Evolutionary conservation across 805 yeast genomes (phyloP), one percentile per base, ranked within the genome.

Genomic region (Schizosaccharomyces octosporus): DNA sequence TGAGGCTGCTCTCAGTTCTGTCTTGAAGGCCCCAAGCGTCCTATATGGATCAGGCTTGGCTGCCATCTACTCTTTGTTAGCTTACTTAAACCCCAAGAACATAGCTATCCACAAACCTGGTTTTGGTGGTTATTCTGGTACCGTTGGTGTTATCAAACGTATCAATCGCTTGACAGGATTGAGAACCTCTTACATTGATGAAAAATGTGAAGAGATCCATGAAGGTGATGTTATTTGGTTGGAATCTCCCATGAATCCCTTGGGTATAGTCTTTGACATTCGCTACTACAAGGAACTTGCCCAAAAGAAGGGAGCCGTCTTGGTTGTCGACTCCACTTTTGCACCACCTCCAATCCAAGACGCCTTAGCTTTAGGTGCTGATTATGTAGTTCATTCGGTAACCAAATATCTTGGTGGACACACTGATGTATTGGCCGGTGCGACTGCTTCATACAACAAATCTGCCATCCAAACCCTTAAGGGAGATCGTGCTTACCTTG

Each of bases 371-470:
- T 83, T 79, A 67, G 95, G 90, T 59, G 95, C 84, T 39, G 97
- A 90, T 70, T 72, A 87, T 65, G 81, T 90, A n/a, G 74, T 90
- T 79, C 96, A 89, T 71, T 87, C 96, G 0, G 95, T 88, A 0
- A 89, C 96, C 0, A 89, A 89, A 70, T 90, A 84, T 72, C 84
- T 87, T 68, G 96, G 95, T 48, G 97, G 97, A n/a, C 96, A 89
- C 72, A 85, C 95, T 5, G 97, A 89, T 70, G 73, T 88, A 55
- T 74, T 89, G 60, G 88, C 95, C 4, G 97, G 97, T 42, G 75
- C 84, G 13, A 72, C 88, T 21, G 80, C 82, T 21, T 81, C 85
- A n/a, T 82, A 83, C 68, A 80, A 80, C 63, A 65, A 67, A 7
- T 71, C 73, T 1, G 75, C 75, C 5, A 77, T 78, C 62, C 66